A percentile compares a stretch with the other conserved stretches of the same genome.
Conservation (phyloP, 768 basidiomycete species). For the Pleurotus djamor region DNA sequence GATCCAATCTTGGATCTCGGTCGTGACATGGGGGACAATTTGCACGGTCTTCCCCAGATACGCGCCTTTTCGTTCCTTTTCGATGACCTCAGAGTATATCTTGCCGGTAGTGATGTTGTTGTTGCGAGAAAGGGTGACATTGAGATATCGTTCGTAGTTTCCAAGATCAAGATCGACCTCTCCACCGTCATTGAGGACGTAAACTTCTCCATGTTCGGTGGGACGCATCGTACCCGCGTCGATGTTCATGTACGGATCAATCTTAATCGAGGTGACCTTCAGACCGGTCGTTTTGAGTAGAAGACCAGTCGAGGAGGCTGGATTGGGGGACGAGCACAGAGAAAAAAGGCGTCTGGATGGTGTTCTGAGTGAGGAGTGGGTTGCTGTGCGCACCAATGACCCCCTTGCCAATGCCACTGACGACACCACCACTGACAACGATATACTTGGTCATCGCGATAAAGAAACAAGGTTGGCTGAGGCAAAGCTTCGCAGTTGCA, state of each 20-base stretch:
- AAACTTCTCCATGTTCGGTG: slow-evolving; percentile 99
- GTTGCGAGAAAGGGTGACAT: slow-evolving; percentile 90
- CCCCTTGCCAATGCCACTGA: slow-evolving; percentile 99
- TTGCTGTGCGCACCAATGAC: slow-evolving; percentile 80
- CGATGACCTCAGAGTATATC: slow-evolving; percentile 95
- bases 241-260: slow-evolving; percentile 99
- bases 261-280: slow-evolving; percentile 99
- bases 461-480: not conserved
- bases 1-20: slow-evolving; percentile 98
- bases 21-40: slow-evolving; percentile 96
- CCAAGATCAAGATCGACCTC: slow-evolving; percentile 98
- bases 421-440: slow-evolving; percentile 93
- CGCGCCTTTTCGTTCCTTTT: slow-evolving; percentile 87
- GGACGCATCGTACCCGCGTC: slow-evolving; percentile 99
- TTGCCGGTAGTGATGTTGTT: slow-evolving; percentile 99
- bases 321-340: slow-evolving; percentile 1
- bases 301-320: slow-evolving; percentile 95
- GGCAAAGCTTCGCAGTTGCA: not conserved
- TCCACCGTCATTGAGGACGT: slow-evolving; percentile 96
- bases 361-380: slow-evolving; percentile 13
- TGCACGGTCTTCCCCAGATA: slow-evolving; percentile 96
- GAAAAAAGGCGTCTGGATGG: not conserved
- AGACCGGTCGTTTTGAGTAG: slow-evolving; percentile 93
- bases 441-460: slow-evolving; percentile 90
- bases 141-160: slow-evolving; percentile 97